Conservation (phyloP, 2,329 filamentous ascomycete species). For the Clonostachys byssicola region DNA sequence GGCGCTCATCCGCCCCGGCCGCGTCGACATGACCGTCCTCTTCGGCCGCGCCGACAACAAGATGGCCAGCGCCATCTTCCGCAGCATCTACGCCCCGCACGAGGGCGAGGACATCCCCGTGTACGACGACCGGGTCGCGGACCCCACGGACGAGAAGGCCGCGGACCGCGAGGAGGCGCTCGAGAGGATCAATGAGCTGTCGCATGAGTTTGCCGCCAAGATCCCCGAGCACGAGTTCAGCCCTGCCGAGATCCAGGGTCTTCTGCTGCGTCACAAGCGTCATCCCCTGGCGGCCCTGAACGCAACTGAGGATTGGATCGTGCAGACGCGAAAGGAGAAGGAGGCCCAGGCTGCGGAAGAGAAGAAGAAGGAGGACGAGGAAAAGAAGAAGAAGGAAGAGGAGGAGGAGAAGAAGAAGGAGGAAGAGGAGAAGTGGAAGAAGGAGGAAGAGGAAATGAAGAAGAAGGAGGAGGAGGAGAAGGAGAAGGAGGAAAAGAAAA, state of each 20-base stretch:
- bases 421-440: slow-evolving; percentile 25
- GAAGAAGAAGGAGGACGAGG: slow-evolving; percentile 27
- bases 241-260: slow-evolving; percentile 57
- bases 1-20: slow-evolving; percentile 58
- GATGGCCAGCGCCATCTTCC: slow-evolving; percentile 52
- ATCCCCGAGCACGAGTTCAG: slow-evolving; percentile 54
- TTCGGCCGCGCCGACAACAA: slow-evolving; percentile 49
- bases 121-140: neutral
- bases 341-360: slow-evolving; percentile 37
- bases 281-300: slow-evolving; percentile 42
- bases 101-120: slow-evolving; percentile 18
- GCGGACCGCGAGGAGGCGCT: slow-evolving; percentile 21
- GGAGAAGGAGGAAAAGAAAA: neutral
- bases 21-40: slow-evolving; percentile 55
- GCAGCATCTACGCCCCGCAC: slow-evolving; percentile 52
- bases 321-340: slow-evolving; percentile 42
- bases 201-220: slow-evolving; percentile 39
- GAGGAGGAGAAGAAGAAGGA: slow-evolving; percentile 35
- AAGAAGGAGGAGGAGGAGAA: slow-evolving; percentile 4
- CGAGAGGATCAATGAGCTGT: slow-evolving; percentile 37
- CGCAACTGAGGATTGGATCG: slow-evolving; percentile 42
- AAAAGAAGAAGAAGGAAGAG: slow-evolving; percentile 21
- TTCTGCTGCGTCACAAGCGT: slow-evolving; percentile 52
- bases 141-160: slow-evolving; percentile 13
- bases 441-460: slow-evolving; percentile 17